Conservation (phyloP, 768 basidiomycete genomes). For the Neoboletus magnificus region DNA sequence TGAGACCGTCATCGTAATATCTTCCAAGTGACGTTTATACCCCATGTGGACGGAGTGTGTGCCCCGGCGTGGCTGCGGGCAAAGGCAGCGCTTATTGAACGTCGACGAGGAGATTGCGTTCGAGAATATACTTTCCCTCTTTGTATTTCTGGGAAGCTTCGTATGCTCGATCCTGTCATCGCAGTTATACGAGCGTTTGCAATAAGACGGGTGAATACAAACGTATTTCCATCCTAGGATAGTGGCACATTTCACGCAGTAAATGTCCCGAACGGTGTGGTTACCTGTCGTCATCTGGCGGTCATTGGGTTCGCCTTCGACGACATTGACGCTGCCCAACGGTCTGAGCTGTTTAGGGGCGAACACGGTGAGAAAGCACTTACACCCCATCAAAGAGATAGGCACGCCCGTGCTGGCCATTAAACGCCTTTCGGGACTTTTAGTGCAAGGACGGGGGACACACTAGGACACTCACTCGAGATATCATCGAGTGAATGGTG, state of each 20-base stretch:
- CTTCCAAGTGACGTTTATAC: conserved; percentile 9
- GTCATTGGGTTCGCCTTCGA: conserved; percentile 86
- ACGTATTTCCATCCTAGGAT: conserved; percentile 99
- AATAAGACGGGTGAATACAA: conserved; percentile 7
- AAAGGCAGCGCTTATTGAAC: conserved; percentile 56
- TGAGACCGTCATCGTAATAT: conserved; percentile 12
- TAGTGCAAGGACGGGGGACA: conserved; percentile 6
- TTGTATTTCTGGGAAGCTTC: conserved; percentile 94
- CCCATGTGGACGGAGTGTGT: conserved; percentile 4
- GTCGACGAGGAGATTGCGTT: conserved; percentile 84
- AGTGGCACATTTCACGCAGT: conserved; percentile 84
- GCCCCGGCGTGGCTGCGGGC: conserved; percentile 8
- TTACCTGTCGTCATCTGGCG: conserved; percentile 96
- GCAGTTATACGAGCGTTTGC: neutral
- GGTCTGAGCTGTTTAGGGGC: conserved; percentile 5
- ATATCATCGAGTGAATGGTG: conserved; percentile 89
- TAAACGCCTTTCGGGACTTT: conserved; percentile 71
- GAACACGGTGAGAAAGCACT: conserved; percentile 34
- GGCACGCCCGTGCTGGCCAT: conserved; percentile 93
- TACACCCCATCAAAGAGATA: conserved; percentile 94
- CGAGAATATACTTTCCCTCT: conserved; percentile 97
- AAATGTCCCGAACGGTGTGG: conserved; percentile 95
- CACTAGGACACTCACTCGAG: conserved; percentile 54
- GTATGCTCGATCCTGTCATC: conserved; percentile 82
- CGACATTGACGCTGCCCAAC: conserved; percentile 75